Conservation (phyloP, 2,329 filamentous ascomycete genomes). For the Venturia carpophila region DNA sequence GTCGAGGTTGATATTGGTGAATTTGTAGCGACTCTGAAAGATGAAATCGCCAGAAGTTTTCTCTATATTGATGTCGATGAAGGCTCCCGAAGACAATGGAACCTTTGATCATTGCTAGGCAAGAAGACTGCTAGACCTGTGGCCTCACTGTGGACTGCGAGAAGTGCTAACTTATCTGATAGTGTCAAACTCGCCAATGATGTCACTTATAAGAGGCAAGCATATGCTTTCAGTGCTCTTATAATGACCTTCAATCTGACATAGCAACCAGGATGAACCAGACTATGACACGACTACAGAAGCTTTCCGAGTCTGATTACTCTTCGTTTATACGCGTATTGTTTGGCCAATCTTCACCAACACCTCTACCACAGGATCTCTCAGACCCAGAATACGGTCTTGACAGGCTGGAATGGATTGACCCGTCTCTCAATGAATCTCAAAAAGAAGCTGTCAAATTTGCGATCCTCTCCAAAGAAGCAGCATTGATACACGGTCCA, state of each 20-base stretch:
- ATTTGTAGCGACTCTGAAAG: background rate
- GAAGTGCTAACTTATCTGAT: slow-evolving; percentile 30
- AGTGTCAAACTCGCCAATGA: slow-evolving; percentile 61
- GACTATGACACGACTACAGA: slow-evolving; percentile 53
- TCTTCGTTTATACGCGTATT: slow-evolving; percentile 52
- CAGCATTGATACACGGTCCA: slow-evolving; percentile 88
- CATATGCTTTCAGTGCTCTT: slow-evolving; percentile 20
- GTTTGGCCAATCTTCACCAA: slow-evolving; percentile 51
- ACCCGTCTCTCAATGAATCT: slow-evolving; percentile 51
- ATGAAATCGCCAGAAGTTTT: background rate
- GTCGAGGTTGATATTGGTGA: background rate
- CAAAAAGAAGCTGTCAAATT: slow-evolving; percentile 65
- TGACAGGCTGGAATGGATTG: slow-evolving; percentile 45
- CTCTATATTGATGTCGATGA: background rate
- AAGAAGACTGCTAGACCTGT: background rate
- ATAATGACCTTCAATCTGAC: slow-evolving; percentile 18
- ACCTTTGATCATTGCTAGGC: background rate
- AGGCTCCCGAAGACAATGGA: background rate
- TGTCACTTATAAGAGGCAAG: slow-evolving; percentile 54
- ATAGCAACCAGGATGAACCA: slow-evolving; percentile 47
- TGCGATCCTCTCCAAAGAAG: slow-evolving; percentile 69
- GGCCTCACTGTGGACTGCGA: background rate
- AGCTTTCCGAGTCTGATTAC: slow-evolving; percentile 48
- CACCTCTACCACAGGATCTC: slow-evolving; percentile 41
- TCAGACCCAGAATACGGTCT: slow-evolving; percentile 29